These are phyloP conservation scores for Teunomyces atbi DNA, from an alignment of 805 yeast genomes.

Conservation along the genomic window DNA sequence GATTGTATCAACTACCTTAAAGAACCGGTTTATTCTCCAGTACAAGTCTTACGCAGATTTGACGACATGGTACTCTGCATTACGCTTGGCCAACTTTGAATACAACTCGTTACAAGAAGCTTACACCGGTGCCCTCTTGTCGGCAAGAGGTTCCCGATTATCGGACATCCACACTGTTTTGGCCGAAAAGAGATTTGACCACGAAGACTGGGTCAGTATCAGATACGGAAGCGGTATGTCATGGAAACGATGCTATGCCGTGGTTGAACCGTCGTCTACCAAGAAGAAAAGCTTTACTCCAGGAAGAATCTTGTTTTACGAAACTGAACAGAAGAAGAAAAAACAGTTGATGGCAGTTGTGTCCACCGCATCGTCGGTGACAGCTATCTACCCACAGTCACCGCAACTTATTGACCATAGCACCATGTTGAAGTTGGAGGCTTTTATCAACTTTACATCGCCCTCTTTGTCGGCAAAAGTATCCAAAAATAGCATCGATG, in stretches of 20 bases:
- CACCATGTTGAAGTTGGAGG: constrained; percentile 87
- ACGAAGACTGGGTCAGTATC: constrained; percentile 93
- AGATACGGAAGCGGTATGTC: constrained; percentile 98
- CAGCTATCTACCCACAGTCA: constrained; percentile 91
- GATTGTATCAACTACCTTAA: constrained; percentile 88
- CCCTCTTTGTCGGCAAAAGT: constrained; percentile 34
- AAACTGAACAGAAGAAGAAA: constrained; percentile 74
- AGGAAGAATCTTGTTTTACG: constrained; percentile 79
- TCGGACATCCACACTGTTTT: constrained; percentile 84
- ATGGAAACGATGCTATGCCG: constrained; percentile 93
- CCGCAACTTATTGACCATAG: constrained; percentile 78
- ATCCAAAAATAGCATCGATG: constrained; percentile 28
- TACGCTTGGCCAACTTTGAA: constrained; percentile 79
- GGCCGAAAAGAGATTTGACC: constrained; percentile 79
- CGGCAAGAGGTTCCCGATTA: constrained; percentile 85
- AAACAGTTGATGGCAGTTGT: constrained; percentile 76
- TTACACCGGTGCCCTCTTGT: constrained; percentile 89
- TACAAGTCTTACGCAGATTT: constrained; percentile 64
- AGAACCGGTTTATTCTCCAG: constrained; percentile 82
- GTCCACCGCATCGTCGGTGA: constrained; percentile 63
- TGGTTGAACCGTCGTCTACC: constrained; percentile 66
- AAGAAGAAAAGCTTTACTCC: constrained; percentile 47
- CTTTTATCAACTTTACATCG: constrained; percentile 60
- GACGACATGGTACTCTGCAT: constrained; percentile 77
- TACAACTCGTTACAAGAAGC: constrained; percentile 86